These are phyloP conservation scores for Penicillium sp. DNA, from an alignment of 2,329 filamentous ascomycete species.

Conservation along the genomic window DNA sequence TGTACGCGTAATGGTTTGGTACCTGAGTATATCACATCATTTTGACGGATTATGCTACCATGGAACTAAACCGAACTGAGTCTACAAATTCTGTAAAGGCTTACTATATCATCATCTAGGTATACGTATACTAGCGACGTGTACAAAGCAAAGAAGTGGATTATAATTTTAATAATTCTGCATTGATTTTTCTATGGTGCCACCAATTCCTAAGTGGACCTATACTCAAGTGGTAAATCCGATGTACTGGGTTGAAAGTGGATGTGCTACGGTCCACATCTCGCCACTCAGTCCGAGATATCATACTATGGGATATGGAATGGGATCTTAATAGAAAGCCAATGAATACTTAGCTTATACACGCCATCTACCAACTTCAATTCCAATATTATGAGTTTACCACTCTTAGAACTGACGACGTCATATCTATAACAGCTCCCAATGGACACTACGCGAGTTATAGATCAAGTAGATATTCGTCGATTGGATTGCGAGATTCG, in stretches of 20 bases:
- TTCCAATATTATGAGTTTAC: too few relatives aligned
- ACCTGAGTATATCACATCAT: not conserved
- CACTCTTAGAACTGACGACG: too few relatives aligned
- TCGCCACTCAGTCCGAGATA: not conserved
- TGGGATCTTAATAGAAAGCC: too few relatives aligned
- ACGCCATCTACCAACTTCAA: too few relatives aligned
- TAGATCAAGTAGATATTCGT: not conserved
- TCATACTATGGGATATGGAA: not conserved
- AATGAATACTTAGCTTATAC: too few relatives aligned
- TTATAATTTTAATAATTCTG: not conserved
- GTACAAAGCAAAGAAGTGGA: not conserved
- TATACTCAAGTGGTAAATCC: not conserved
- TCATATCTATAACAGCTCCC: too few relatives aligned
- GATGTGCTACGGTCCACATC: not conserved
- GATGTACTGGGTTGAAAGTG: not conserved
- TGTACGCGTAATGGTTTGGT: not conserved
- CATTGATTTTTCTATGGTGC: not conserved
- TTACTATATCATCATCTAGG: too few relatives aligned
- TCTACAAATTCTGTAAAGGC: too few relatives aligned
- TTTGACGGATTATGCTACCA: not conserved
- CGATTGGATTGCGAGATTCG: not conserved
- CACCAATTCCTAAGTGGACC: not conserved
- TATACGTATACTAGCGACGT: not conserved
- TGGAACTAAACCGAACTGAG: not conserved
- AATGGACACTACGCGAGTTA: too few relatives aligned